Evolutionary conservation across 345 rosid genomes (phyloP), one percentile per base, ranked within the genome.

Genomic region (Salix brachista): DNA sequence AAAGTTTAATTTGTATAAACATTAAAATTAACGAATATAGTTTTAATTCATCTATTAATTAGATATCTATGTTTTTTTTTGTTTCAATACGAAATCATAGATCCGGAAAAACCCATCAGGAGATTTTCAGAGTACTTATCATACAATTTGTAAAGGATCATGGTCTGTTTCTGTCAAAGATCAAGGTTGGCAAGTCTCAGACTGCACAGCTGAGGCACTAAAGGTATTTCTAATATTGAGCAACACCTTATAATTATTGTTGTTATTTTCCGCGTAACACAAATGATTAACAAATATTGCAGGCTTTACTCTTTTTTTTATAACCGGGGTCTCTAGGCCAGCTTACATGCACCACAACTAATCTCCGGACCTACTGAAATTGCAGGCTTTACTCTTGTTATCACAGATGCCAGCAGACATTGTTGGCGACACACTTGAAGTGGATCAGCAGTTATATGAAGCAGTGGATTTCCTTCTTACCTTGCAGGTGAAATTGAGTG

Each of bases 171-270:
- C 75, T 3, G 74, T 73, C 10, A n/a, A 19, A 73, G 81, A 78
- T 78, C 81, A 78, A 0, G 81, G 81, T 6, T 72, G 77, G 73
- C 81, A 78, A 78, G 73, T 78, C n/a, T 78, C 77, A 17, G 81
- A 78, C 23, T 66, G 81, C 77, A 66, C 81, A 46, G 73, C 81
- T 36, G 81, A 78, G 41, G 58, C 72, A 6, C 60, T 78, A 3
- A 48, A 34, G 80, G 80, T 71, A 21, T 26, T 46, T 70, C 28
- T 0, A 7, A 11, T 1, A 19, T 10, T 0, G 44, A 41, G 9
- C 11, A 23, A 61, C 13, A 61, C 23, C 0, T 21, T 9, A 61
- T 41, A 9, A 41, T 41, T 34, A 34, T 0, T 10, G 12, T 41
- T 41, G 3, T 41, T 41, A 12, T 41, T 41, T 41, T 39, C 42